Evolutionary conservation across 1,284 basidiomycete genomes (phyloP), one percentile per base, ranked within the genome.

Genomic region (Leucoagaricus sp.): DNA sequence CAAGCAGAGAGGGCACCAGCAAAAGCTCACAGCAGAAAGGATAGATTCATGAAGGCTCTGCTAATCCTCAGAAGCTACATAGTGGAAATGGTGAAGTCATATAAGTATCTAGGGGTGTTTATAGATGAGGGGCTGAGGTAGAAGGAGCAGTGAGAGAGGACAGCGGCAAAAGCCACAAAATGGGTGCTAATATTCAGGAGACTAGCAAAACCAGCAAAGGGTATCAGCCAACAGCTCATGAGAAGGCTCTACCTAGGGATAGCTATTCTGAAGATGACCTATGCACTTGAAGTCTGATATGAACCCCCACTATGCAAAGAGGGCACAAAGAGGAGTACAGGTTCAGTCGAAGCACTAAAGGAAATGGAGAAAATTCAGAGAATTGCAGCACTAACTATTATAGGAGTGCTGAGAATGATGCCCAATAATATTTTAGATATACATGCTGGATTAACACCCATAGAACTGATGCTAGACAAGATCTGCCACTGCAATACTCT

Each of bases 261-360:
- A 0, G 70, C 64, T 0, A 48, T 76, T 15, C 72, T 72, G 2
- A 67, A 68, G 36, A 69, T 76, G 64, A 63, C 67, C 0, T 77
- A 76, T 44, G 71, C 67, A 1, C 61, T 69, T 1, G 72, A 75
- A 38, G 60, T 71, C 1, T 78, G 71, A 70, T 71, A 67, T 54
- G 67, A 46, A 17, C 71, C 63, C 47, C 70, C 63, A 1, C 9
- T 29, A 1, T 57, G 51, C 36, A 23, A 4, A 6, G 46, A 31
- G 29, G 61, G 61, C 1, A 21, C 17, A 9, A 42, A 41, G n/a
- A 29, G 40, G 5, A 50, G 42, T 15, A 41, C 41, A 26, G 60
- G 63, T 0, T 63, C 61, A 33, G 58, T 62, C 2, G 23, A 15
- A 50, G 60, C 56, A 0, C 52, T 60, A 15, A 44, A 51, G 26